Percentiles rank a stretch among this genome's conserved stretches.
These are phyloP conservation scores for Gautieria morchelliformis DNA, from an alignment of 768 basidiomycete genomes.

Conservation along the genomic window DNA sequence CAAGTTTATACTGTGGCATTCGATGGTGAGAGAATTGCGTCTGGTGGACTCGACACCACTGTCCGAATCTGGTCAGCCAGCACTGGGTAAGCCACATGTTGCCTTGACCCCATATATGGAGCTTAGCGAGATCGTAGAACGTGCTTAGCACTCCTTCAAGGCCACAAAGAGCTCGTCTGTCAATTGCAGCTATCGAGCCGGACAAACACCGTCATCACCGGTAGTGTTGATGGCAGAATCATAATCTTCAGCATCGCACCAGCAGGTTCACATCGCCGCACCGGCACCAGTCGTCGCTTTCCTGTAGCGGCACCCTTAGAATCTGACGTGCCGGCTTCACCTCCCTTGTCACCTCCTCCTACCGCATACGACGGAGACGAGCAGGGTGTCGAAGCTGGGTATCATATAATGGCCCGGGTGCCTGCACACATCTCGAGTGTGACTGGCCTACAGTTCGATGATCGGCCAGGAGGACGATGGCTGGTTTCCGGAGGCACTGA, in stretches of 20 bases:
- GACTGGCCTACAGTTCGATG: conserved; percentile 81
- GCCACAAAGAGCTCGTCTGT: conserved; percentile 88
- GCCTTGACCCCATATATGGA: background rate
- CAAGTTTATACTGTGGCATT: conserved; percentile 90
- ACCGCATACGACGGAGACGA: conserved; percentile 18
- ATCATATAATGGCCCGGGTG: conserved; percentile 39
- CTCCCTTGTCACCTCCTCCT: conserved; percentile 2
- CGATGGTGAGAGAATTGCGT: conserved; percentile 72
- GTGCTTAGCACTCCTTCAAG: conserved; percentile 78
- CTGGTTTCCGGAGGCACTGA: conserved; percentile 82
- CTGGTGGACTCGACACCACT: conserved; percentile 89
- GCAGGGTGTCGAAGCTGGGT: conserved; percentile 29
- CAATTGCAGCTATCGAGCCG: conserved; percentile 68
- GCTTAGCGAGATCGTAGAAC: conserved; percentile 32
- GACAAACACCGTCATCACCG: conserved; percentile 56
- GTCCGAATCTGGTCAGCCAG: conserved; percentile 84
- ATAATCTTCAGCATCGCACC: conserved; percentile 52
- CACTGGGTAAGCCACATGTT: conserved; percentile 55
- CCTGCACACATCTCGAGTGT: conserved; percentile 85
- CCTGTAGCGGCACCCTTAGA: background rate
- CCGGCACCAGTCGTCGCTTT: background rate
- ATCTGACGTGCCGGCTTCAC: conserved; percentile 24
- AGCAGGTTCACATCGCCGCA: conserved; percentile 21
- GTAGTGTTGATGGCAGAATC: conserved; percentile 82
- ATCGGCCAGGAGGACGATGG: conserved; percentile 29